Evolutionary conservation across 1,139 yeast species (phyloP).

Genomic region (Lodderomyces elongisporus): DNA sequence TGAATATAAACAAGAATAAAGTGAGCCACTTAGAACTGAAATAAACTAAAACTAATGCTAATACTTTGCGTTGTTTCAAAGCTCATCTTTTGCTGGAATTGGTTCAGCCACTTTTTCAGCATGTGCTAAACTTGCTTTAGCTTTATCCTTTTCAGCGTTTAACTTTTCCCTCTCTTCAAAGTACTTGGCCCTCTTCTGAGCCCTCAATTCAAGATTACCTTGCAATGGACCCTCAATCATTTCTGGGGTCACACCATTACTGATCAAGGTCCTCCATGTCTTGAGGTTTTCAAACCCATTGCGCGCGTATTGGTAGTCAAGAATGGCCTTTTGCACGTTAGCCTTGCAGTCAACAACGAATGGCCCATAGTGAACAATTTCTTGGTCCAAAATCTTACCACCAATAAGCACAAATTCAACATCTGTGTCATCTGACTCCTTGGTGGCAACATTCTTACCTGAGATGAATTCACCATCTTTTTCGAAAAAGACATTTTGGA

Average conservation of each 20-base stretch:
- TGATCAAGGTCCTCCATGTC: slow-evolving; percentile 66
- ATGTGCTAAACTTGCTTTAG: slow-evolving; percentile 15
- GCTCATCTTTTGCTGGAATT: slow-evolving; percentile 11
- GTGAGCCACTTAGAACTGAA: too few relatives aligned
- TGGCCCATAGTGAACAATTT: slow-evolving; percentile 84
- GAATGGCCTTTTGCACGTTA: slow-evolving; percentile 61
- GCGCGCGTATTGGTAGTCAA: slow-evolving; percentile 60
- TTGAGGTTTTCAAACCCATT: slow-evolving; percentile 73
- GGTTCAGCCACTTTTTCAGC: slow-evolving; percentile 8
- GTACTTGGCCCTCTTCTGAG: slow-evolving; percentile 23
- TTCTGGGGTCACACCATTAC: slow-evolving; percentile 50
- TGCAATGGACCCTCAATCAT: slow-evolving; percentile 39
- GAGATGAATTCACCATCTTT: slow-evolving; percentile 55
- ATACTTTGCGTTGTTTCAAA: too few relatives aligned
- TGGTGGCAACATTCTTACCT: slow-evolving; percentile 43
- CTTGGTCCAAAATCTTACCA: slow-evolving; percentile 73
- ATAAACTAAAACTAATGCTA: too few relatives aligned
- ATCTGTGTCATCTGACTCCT: slow-evolving; percentile 20
- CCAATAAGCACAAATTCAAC: slow-evolving; percentile 67
- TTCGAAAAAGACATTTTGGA: slow-evolving; percentile 59
- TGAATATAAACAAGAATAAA: too few relatives aligned
- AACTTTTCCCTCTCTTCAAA: slow-evolving; percentile 13
- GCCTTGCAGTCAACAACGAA: slow-evolving; percentile 68
- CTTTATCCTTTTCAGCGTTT: slow-evolving; percentile 8
- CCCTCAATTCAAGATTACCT: slow-evolving; percentile 33